A percentile compares a stretch with the other conserved stretches of the same genome.
phyloP scores from a whole-genome alignment of 345 rosid genomes.

The Salix exigua region DNA sequence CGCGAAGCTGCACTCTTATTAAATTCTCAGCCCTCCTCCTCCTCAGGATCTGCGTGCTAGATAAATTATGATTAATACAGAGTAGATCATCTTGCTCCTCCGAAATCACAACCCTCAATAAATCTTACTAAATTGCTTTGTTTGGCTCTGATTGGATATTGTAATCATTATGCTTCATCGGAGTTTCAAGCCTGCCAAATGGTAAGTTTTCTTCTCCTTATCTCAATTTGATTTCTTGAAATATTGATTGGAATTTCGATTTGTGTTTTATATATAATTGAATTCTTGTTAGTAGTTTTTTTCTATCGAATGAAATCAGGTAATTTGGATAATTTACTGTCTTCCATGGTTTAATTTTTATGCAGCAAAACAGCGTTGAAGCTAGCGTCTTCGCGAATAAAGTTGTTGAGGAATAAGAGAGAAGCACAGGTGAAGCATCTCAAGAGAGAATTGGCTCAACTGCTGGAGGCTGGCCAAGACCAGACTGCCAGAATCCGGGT shows the following conservation, averaged over 20 bases:
- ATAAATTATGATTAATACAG: too few species aligned
- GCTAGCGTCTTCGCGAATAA: conserved; percentile 68
- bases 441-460: conserved; percentile 69
- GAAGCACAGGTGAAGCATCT: conserved; percentile 60
- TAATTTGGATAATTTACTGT: not conserved
- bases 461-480: conserved; percentile 79
- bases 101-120: not conserved
- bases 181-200: conserved; percentile 92
- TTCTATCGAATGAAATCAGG: not conserved
- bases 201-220: conserved; percentile 33
- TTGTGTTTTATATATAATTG: not conserved
- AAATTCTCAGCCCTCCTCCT: not conserved
- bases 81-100: not conserved
- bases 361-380: conserved; percentile 76
- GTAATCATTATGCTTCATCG: conserved; percentile 47
- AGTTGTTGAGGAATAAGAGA: conserved; percentile 70
- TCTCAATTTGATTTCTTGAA: not conserved
- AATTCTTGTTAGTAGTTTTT: not conserved
- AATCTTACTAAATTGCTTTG: not conserved
- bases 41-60: conserved; percentile 12
- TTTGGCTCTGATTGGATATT: not conserved
- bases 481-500: conserved; percentile 87
- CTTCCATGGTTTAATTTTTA: not conserved
- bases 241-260: too few species aligned
- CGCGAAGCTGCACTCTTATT: conserved; percentile 19